Evolutionary conservation across 176 grass and related monocot genomes (phyloP).

Genomic region (Aegilops sharonensis): DNA sequence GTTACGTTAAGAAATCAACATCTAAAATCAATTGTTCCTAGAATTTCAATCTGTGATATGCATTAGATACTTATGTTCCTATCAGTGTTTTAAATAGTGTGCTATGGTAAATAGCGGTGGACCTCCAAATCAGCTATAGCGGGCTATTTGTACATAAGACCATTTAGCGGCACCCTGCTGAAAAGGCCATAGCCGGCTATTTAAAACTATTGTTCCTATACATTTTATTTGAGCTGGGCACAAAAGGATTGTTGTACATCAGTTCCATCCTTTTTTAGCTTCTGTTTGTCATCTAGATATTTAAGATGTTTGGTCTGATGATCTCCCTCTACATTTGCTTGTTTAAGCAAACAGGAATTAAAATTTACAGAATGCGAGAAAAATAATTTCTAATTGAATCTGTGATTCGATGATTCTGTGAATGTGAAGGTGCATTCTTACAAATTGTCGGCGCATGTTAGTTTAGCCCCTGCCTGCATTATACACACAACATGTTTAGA

Average conservation of each 20-base stretch:
- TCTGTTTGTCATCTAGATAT: neutral
- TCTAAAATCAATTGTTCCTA: neutral
- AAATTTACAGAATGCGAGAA: constrained; percentile 82
- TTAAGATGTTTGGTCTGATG: neutral
- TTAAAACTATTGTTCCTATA: neutral
- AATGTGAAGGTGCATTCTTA: constrained; percentile 54
- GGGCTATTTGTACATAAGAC: no score
- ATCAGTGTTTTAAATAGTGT: no score
- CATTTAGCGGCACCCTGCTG: no score
- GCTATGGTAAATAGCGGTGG: no score
- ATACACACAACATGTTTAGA: no score
- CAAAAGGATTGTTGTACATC: neutral
- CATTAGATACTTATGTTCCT: neutral
- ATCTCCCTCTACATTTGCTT: neutral
- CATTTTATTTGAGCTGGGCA: neutral
- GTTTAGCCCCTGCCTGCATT: neutral
- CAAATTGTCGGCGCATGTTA: constrained; percentile 62
- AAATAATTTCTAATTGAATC: constrained; percentile 66
- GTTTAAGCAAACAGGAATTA: constrained; percentile 59
- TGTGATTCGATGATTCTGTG: constrained; percentile 60
- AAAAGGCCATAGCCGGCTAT: no score
- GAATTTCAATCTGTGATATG: neutral
- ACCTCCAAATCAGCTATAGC: no score
- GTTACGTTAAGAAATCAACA: neutral
- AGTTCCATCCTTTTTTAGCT: neutral